Percentiles rank a stretch among this genome's conserved stretches.
phyloP scores from a whole-genome alignment of 1,284 basidiomycete genomes.

The Salmacisia buchloeana region DNA sequence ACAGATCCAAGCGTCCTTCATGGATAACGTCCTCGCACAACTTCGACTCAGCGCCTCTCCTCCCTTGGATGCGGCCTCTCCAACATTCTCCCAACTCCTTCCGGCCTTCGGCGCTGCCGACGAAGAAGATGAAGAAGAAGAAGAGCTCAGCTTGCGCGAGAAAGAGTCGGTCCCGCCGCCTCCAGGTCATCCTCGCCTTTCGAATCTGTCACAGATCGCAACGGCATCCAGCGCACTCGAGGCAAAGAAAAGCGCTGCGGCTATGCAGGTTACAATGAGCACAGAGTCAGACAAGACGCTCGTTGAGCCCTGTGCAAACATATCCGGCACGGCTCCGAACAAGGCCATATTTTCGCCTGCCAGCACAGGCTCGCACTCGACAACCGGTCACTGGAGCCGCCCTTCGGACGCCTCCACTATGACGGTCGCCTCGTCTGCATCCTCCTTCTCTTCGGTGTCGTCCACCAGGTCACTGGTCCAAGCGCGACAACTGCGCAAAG shows the following conservation, averaged over 20 bases:
- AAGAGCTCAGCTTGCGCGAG: background rate
- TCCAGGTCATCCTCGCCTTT: background rate
- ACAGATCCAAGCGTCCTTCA: too few relatives aligned
- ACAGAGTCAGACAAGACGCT: constrained; percentile 2
- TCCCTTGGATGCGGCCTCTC: background rate
- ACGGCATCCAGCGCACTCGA: background rate
- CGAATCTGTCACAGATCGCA: background rate
- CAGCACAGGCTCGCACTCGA: background rate
- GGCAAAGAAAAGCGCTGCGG: background rate
- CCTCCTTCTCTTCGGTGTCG: background rate
- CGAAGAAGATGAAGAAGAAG: background rate
- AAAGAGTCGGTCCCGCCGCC: background rate
- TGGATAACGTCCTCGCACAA: constrained; percentile 1
- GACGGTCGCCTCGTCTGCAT: background rate
- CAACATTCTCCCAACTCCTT: background rate
- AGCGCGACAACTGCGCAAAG: background rate
- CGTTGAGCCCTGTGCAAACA: background rate
- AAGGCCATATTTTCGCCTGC: background rate
- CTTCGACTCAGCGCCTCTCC: background rate
- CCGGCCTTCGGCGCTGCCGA: background rate
- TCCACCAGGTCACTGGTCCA: background rate
- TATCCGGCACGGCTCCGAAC: background rate
- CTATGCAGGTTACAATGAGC: background rate
- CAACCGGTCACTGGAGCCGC: background rate
- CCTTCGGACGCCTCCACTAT: constrained; percentile 3